Conservation (phyloP, 768 basidiomycete genomes). For the Mycena chlorophos region DNA sequence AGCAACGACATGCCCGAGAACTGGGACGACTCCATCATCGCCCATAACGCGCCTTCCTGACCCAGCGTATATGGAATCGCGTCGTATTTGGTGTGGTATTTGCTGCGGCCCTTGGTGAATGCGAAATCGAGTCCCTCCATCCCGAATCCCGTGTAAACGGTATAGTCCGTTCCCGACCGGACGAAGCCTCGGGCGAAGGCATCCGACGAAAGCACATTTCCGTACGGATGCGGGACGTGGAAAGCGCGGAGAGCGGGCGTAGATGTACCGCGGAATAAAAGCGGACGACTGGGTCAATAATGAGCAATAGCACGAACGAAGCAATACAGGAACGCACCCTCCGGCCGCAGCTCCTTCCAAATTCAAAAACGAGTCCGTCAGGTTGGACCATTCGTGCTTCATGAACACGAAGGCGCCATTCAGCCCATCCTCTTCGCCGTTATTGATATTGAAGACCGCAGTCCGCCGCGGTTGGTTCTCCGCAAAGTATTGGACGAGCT, state of each 20-base stretch:
- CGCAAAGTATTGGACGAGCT: slow-evolving; percentile 59
- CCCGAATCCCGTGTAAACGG: slow-evolving; percentile 57
- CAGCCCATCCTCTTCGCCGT: slow-evolving; percentile 79
- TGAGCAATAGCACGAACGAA: slow-evolving; percentile 2
- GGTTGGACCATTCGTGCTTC: slow-evolving; percentile 71
- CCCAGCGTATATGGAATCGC: slow-evolving; percentile 60
- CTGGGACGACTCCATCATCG: slow-evolving; percentile 70
- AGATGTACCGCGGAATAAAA: slow-evolving; percentile 73
- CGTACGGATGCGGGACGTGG: slow-evolving; percentile 67
- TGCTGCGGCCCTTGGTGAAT: slow-evolving; percentile 72
- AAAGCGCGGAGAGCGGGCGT: slow-evolving; percentile 57
- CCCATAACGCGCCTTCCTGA: slow-evolving; percentile 63
- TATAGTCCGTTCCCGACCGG: slow-evolving; percentile 72
- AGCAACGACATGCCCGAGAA: slow-evolving; percentile 58
- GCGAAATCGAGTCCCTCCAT: slow-evolving; percentile 78
- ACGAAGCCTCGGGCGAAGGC: slow-evolving; percentile 65
- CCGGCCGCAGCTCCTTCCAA: slow-evolving; percentile 81
- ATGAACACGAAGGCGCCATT: slow-evolving; percentile 74
- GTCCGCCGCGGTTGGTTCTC: slow-evolving; percentile 54
- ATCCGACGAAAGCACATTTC: slow-evolving; percentile 68
- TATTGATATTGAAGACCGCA: slow-evolving; percentile 82
- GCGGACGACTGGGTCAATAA: slow-evolving; percentile 54
- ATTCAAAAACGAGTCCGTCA: slow-evolving; percentile 71
- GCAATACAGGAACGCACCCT: slow-evolving; percentile 46
- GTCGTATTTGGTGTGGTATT: slow-evolving; percentile 78